These are phyloP conservation scores for Candida neerlandica DNA, from an alignment of 1,139 yeast genomes.

Conservation along the genomic window DNA sequence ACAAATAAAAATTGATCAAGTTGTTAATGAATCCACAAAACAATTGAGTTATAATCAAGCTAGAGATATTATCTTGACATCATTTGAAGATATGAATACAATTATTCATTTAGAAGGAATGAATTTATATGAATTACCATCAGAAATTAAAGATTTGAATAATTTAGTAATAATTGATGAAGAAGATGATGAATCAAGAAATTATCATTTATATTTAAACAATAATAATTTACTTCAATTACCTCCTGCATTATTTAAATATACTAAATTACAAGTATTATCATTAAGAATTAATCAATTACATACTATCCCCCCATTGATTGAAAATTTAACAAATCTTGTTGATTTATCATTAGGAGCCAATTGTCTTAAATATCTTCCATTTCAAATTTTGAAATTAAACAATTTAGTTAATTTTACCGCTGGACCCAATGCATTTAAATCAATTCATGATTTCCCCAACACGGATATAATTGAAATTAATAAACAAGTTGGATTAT, in stretches of 20 bases:
- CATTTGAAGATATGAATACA: slow-evolving; percentile 43
- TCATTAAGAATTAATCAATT: slow-evolving; percentile 44
- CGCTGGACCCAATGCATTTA: slow-evolving; percentile 50
- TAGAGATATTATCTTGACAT: slow-evolving; percentile 34
- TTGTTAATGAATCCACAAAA: slow-evolving; percentile 13
- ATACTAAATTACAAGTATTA: slow-evolving; percentile 45
- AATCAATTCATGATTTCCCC: slow-evolving; percentile 24
- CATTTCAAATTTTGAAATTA: slow-evolving; percentile 38
- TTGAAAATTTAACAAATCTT: slow-evolving; percentile 34
- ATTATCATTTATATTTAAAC: slow-evolving; percentile 41
- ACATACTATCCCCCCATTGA: slow-evolving; percentile 35
- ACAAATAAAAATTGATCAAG: too few relatives aligned
- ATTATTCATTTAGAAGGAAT: slow-evolving; percentile 40
- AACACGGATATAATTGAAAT: slow-evolving; percentile 26
- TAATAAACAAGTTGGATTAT: slow-evolving; percentile 18
- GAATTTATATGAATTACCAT: slow-evolving; percentile 42
- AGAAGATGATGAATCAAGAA: background rate
- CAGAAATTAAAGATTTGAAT: slow-evolving; percentile 47
- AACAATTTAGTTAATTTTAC: slow-evolving; percentile 33
- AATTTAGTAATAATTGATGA: slow-evolving; percentile 39
- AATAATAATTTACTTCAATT: slow-evolving; percentile 36
- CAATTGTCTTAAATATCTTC: slow-evolving; percentile 38
- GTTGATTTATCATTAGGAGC: slow-evolving; percentile 45
- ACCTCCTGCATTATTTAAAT: slow-evolving; percentile 43
- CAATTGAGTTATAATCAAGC: slow-evolving; percentile 27